A percentile compares a stretch with the other conserved stretches of the same genome.
phyloP scores from a whole-genome alignment of 495 filamentous ascomycete genomes.

The Podospora comata region DNA sequence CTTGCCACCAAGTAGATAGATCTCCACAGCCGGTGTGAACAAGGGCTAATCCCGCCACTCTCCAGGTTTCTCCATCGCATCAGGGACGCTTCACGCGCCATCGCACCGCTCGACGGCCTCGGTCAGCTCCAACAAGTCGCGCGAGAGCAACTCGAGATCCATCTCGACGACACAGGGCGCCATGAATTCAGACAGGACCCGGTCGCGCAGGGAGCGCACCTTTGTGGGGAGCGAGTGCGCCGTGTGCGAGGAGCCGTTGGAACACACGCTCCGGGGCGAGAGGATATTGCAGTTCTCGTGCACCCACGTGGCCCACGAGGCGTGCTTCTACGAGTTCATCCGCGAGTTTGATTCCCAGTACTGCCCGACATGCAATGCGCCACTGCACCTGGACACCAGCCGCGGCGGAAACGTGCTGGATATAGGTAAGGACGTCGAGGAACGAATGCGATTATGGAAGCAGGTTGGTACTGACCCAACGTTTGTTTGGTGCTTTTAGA shows the following conservation, averaged over 20 bases:
- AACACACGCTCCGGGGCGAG: conserved; percentile 94
- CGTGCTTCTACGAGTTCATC: conserved; percentile 99
- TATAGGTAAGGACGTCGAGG: conserved; percentile 60
- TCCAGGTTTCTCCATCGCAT: conserved; percentile 40
- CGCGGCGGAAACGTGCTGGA: conserved; percentile 92
- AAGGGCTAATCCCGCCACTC: conserved; percentile 21
- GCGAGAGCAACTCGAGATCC: conserved; percentile 35
- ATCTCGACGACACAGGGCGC: conserved; percentile 41
- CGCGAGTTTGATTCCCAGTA: conserved; percentile 92
- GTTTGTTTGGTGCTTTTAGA: conserved; percentile 49
- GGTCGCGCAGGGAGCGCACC: conserved; percentile 84
- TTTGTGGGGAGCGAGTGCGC: conserved; percentile 94
- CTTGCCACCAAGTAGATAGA: not conserved
- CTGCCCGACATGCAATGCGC: conserved; percentile 92
- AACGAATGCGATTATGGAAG: not conserved
- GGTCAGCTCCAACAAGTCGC: conserved; percentile 39
- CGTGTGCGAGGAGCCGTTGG: conserved; percentile 94
- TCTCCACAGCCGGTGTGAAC: conserved; percentile 22
- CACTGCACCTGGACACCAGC: conserved; percentile 89
- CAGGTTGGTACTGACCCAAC: not conserved
- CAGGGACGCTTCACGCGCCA: conserved; percentile 40
- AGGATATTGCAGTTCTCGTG: conserved; percentile 95
- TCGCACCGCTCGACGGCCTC: conserved; percentile 46
- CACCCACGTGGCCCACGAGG: conserved; percentile 92
- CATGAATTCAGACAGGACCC: conserved; percentile 75